These are phyloP conservation scores for Coprinopsis marcescibilis DNA, from an alignment of 768 basidiomycete genomes.

Conservation along the genomic window DNA sequence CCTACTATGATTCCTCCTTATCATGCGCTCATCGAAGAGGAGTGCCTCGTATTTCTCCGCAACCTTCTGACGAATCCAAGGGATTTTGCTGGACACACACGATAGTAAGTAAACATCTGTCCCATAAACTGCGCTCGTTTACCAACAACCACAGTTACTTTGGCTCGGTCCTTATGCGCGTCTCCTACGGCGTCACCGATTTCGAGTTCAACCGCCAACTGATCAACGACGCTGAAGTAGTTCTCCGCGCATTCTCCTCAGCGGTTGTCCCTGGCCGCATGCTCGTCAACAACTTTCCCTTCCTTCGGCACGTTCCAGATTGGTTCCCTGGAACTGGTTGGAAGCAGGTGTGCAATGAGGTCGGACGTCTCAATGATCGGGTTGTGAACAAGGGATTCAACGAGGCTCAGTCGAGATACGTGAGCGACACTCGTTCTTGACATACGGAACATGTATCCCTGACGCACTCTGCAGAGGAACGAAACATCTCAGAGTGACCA, in stretches of 20 bases:
- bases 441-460: too few species aligned
- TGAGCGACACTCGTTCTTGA: not conserved
- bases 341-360: not conserved
- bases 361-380: not conserved
- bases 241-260: not conserved
- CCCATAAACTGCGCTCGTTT: not conserved
- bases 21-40: conserved; percentile 20
- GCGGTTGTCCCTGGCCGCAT: conserved; percentile 5
- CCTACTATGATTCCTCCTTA: conserved; percentile 19
- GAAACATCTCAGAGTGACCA: not conserved
- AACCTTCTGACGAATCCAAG: conserved; percentile 17
- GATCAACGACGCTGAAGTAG: not conserved
- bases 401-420: conserved; percentile 1
- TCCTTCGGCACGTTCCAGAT: conserved; percentile 7
- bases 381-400: conserved; percentile 1
- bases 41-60: conserved; percentile 18
- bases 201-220: not conserved
- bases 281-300: conserved; percentile 10
- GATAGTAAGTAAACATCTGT: conserved; percentile 2
- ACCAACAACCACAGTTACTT: not conserved
- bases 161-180: conserved; percentile 13
- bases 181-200: conserved; percentile 2
- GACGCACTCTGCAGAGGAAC: too few species aligned
- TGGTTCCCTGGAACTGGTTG: conserved; percentile 15
- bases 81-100: conserved; percentile 20